phyloP scores from a whole-genome alignment of 352 stramenopile species.

The Globisporangium emineosum region DNA sequence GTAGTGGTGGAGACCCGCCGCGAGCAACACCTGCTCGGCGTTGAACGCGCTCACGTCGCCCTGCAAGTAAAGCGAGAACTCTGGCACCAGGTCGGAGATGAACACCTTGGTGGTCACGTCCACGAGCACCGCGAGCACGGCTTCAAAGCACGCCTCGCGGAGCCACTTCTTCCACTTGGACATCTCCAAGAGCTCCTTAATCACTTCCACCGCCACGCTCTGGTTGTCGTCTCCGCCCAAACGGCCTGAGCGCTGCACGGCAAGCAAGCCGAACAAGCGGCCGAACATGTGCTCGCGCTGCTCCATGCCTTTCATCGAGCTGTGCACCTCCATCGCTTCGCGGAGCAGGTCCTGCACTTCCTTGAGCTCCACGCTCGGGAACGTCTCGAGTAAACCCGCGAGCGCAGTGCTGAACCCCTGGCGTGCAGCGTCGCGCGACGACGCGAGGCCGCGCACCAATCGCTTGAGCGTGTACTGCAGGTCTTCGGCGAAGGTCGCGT shows the following conservation, averaged over 20 bases:
- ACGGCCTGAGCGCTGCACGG: conserved; percentile 72
- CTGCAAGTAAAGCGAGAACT: conserved; percentile 27
- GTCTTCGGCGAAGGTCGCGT: conserved; percentile 35
- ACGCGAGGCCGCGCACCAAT: conserved; percentile 86
- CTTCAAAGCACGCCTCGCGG: conserved; percentile 76
- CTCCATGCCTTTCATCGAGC: conserved; percentile 90
- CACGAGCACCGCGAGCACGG: conserved; percentile 51
- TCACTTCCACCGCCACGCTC: conserved; percentile 34
- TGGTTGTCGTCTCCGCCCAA: conserved; percentile 37
- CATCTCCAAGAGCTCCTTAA: conserved; percentile 40
- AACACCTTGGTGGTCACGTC: conserved; percentile 53
- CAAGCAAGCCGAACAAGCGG: conserved; percentile 84
- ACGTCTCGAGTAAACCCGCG: conserved; percentile 54
- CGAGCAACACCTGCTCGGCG: conserved; percentile 78
- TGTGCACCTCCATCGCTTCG: conserved; percentile 77
- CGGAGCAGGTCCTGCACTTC: conserved; percentile 58
- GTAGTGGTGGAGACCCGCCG: conserved; percentile 71
- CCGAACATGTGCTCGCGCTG: conserved; percentile 92
- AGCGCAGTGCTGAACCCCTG: conserved; percentile 90
- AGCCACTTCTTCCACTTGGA: conserved; percentile 86
- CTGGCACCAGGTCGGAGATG: conserved; percentile 34
- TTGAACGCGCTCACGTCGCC: conserved; percentile 49
- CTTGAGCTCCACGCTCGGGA: conserved; percentile 38
- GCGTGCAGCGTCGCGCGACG: conserved; percentile 82
- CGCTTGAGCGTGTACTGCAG: conserved; percentile 90